phyloP scores from a whole-genome alignment of 192 early-diverging fungal species.

The Coemansia sp. region DNA sequence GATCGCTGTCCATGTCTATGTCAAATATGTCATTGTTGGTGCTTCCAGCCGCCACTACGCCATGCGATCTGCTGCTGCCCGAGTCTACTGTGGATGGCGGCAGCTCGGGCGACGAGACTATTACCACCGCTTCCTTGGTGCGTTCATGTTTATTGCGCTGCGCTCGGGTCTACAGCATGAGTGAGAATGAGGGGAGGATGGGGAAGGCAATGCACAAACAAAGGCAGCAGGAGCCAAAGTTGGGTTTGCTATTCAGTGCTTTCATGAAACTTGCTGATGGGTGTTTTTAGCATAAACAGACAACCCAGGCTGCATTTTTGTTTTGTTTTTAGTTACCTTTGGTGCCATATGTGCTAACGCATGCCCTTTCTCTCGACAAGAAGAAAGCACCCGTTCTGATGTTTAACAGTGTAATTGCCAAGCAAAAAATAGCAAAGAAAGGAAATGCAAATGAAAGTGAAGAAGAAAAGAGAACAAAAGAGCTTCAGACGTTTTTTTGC shows the following conservation, averaged over 20 bases:
- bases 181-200: no score
- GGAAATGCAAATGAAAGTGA: background rate
- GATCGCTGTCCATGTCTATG: constrained; percentile 44
- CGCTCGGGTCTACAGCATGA: constrained; percentile 9
- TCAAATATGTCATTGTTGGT: constrained; percentile 7
- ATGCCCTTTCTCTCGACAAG: background rate
- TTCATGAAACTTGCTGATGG: background rate
- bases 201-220: no score
- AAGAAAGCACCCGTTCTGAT: background rate
- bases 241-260: background rate
- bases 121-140: background rate
- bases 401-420: no score
- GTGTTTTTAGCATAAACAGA: background rate
- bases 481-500: background rate
- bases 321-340: constrained; percentile 18
- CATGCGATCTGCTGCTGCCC: background rate
- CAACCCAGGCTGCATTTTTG: background rate
- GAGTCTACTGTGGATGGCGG: background rate
- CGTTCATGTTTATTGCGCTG: background rate
- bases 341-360: constrained; percentile 12
- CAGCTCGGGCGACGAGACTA: constrained; percentile 18
- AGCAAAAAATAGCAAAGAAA: background rate
- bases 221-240: no score
- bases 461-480: background rate
- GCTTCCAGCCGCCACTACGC: background rate